phyloP scores from a whole-genome alignment of 2,329 filamentous ascomycete species.

The Dothideomycetes sp. region DNA sequence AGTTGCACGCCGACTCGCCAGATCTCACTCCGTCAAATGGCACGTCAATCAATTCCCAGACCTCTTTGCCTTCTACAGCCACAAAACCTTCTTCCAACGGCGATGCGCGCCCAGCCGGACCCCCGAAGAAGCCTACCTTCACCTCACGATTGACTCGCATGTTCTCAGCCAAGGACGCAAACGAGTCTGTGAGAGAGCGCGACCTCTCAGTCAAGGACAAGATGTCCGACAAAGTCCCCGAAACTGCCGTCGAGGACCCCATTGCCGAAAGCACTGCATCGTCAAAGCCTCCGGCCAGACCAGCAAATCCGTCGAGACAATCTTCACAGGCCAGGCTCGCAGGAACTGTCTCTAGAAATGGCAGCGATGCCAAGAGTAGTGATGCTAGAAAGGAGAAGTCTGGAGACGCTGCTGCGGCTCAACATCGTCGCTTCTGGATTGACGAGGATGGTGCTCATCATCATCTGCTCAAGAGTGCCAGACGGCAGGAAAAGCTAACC shows the following conservation, averaged over 20 bases:
- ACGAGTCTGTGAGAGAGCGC: conserved; percentile 13
- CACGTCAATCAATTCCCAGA: conserved; percentile 18
- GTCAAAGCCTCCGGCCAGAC: conserved; percentile 13
- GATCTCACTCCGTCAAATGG: conserved; percentile 11
- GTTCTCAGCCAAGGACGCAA: conserved; percentile 30
- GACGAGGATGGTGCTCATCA: conserved; percentile 64
- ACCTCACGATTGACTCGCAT: conserved; percentile 32
- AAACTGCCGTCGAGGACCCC: conserved; percentile 21
- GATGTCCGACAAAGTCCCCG: conserved; percentile 22
- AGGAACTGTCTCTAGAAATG: conserved; percentile 19
- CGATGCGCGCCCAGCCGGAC: conserved; percentile 16
- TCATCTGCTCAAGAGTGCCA: conserved; percentile 80
- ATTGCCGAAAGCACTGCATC: conserved; percentile 14
- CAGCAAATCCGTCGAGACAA: conserved; percentile 22
- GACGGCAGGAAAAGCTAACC: conserved; percentile 86
- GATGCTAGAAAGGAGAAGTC: conserved; percentile 18
- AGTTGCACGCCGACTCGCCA: conserved; percentile 5
- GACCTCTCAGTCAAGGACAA: conserved; percentile 18
- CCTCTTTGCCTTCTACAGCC: conserved; percentile 16
- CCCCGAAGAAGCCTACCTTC: conserved; percentile 31
- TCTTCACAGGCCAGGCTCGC: conserved; percentile 21
- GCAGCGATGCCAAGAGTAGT: conserved; percentile 26
- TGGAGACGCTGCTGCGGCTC: conserved; percentile 16
- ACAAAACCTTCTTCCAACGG: conserved; percentile 13
- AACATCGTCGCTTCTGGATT: conserved; percentile 44